Evolutionary conservation across 331 rosid genomes (phyloP).

Genomic region (Stylosanthes scabra): DNA sequence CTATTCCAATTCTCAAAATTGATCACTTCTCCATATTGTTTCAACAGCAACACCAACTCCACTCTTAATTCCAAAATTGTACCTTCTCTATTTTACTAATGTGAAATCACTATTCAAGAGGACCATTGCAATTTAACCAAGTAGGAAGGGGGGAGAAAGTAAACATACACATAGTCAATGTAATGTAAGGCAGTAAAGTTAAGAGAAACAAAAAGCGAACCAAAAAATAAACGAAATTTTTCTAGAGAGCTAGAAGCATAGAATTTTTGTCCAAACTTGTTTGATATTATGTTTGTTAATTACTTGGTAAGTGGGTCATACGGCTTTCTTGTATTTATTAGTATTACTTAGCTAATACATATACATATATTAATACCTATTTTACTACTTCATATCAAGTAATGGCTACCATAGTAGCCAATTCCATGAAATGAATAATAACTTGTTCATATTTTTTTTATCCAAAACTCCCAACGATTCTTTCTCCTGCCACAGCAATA

Average conservation of each 20-base stretch:
- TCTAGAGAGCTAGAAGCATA: too few species aligned
- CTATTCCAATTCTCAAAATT: constrained; percentile 6
- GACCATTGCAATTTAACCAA: neutral
- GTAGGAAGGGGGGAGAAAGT: neutral
- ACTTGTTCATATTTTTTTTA: neutral
- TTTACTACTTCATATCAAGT: too few species aligned
- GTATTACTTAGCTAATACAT: too few species aligned
- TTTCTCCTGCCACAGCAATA: too few species aligned
- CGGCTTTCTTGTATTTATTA: too few species aligned
- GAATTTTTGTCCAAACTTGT: too few species aligned
- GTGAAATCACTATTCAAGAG: too few species aligned
- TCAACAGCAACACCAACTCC: neutral
- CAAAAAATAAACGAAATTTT: neutral
- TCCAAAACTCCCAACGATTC: neutral
- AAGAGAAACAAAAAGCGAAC: neutral
- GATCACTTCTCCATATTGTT: neutral
- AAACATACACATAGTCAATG: too few species aligned
- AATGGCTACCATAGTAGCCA: neutral
- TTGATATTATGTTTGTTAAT: neutral
- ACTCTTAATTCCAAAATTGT: neutral
- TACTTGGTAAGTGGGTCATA: neutral
- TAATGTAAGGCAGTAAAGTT: too few species aligned
- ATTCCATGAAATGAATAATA: neutral
- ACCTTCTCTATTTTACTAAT: too few species aligned
- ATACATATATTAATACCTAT: too few species aligned